These are phyloP conservation scores for Chaetoceros tenuissimus DNA, from an alignment of 108 stramenopile species.

Conservation along the genomic window DNA sequence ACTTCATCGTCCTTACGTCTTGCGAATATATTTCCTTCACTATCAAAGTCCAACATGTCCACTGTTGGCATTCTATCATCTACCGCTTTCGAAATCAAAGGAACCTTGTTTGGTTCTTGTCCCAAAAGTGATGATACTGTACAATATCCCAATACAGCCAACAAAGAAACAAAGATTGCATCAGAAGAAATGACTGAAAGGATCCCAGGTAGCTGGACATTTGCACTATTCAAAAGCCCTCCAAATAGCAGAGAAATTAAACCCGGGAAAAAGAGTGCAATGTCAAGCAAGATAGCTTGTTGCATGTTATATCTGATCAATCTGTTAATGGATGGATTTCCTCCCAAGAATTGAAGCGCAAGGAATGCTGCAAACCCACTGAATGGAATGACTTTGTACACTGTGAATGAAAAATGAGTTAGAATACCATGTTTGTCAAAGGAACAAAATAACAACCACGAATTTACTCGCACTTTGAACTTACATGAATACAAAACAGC, in stretches of 20 bases:
- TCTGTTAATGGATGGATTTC: constrained; percentile 71
- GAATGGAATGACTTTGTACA: constrained; percentile 70
- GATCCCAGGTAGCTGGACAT: constrained; percentile 18
- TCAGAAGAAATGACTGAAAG: constrained; percentile 45
- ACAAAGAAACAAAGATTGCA: constrained; percentile 59
- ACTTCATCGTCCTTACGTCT: constrained; percentile 9
- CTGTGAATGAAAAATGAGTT: too few species aligned
- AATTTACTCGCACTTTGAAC: too few species aligned
- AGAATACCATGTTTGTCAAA: too few species aligned
- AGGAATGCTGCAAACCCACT: constrained; percentile 74
- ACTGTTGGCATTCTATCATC: constrained; percentile 69
- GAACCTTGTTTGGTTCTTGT: constrained; percentile 59
- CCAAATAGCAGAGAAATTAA: constrained; percentile 43
- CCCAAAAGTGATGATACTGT: constrained; percentile 58
- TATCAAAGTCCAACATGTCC: constrained; percentile 62
- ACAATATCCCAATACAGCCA: constrained; percentile 51
- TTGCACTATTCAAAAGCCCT: constrained; percentile 19
- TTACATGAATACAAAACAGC: constrained; percentile 51
- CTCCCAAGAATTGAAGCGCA: constrained; percentile 49
- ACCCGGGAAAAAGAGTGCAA: constrained; percentile 82
- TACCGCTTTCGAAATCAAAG: constrained; percentile 59
- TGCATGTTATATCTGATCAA: constrained; percentile 82
- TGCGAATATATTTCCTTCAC: constrained; percentile 9
- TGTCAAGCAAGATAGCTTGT: constrained; percentile 87
- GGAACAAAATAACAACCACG: too few species aligned